Evolutionary conservation across 2,329 filamentous ascomycete species (phyloP), one percentile per base, ranked within the genome.

Genomic region (Penicillium vulpinum): DNA sequence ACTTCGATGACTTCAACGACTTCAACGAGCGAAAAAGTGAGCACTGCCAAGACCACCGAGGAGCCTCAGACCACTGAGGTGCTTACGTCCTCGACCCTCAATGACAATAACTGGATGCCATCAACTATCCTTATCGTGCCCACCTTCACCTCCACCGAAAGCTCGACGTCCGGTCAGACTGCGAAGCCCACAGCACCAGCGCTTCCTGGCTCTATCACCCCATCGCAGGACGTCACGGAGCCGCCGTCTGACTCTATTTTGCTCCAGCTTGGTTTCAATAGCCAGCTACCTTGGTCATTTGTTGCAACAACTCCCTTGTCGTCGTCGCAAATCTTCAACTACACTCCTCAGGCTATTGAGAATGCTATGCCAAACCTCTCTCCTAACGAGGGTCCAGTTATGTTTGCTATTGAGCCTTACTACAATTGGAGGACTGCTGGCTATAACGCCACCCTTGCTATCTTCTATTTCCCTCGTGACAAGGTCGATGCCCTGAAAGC

Each of bases 221-320:
- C 91, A 9, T 83, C 85, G 39, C 81, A 83, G 54, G 83, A 83
- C 29, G 80, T 83, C 47, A 78, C 81, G 21, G 58, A 77, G 5
- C 73, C 80, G 18, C 89, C 90, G 0, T 75, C 80, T 4, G 89
- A 90, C 64, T 86, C 84, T 0, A 86, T 85, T 4, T 76, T 90
- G 65, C 88, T 96, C 64, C 91, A 96, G 71, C 83, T 97, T 61
- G 94, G 90, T 33, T 97, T 97, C 82, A 79, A 85, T 51, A 88
- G 86, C 69, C 83, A 85, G 1, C 82, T 96, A 65, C 93, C 95
- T 77, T 99, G 94, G 74, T 78, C 83, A 9, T 96, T 95, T 70
- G 89, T 97, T 28, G 87, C 88, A 11, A 80, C 79, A 22, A 86
- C 88, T 60, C 81, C 85, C 15, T 81, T 88, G 62, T 89, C 92